A percentile compares a stretch with the other conserved stretches of the same genome.
These are phyloP conservation scores for Plantago major DNA, from an alignment of 257 asterid species.

Conservation along the genomic window DNA sequence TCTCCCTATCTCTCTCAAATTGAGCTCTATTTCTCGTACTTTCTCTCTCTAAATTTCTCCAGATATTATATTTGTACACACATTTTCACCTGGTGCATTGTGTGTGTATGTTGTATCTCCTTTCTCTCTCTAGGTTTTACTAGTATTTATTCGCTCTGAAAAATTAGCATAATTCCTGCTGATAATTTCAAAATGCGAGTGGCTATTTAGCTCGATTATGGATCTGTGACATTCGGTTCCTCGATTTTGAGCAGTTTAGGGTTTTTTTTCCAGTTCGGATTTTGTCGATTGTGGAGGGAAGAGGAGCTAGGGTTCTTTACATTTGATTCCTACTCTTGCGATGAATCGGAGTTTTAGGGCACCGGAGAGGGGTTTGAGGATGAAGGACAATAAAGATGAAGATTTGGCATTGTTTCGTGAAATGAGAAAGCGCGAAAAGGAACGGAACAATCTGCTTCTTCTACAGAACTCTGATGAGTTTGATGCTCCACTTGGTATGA, in stretches of 20 bases:
- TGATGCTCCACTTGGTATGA: slow-evolving; percentile 69
- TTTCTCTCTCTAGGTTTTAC: slow-evolving; percentile 23
- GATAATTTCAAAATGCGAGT: slow-evolving; percentile 24
- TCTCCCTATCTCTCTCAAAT: slow-evolving; percentile 18
- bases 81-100: neutral
- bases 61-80: neutral
- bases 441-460: slow-evolving; percentile 54
- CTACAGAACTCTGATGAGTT: slow-evolving; percentile 73
- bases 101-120: slow-evolving; percentile 9
- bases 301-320: slow-evolving; percentile 35
- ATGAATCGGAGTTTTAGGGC: slow-evolving; percentile 65
- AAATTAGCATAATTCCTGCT: slow-evolving; percentile 2
- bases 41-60: slow-evolving; percentile 20
- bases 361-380: slow-evolving; percentile 69
- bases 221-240: slow-evolving; percentile 37
- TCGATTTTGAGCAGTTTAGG: slow-evolving; percentile 17
- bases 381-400: slow-evolving; percentile 69
- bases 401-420: slow-evolving; percentile 86
- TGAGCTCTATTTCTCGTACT: slow-evolving; percentile 9
- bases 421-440: slow-evolving; percentile 88
- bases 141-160: slow-evolving; percentile 5
- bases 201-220: slow-evolving; percentile 33
- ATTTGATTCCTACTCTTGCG: slow-evolving; percentile 21
- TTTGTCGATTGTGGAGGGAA: too few relatives aligned
- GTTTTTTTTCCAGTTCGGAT: neutral